Percentiles rank a stretch among this genome's conserved stretches.
phyloP scores from a whole-genome alignment of 371 early-diverging fungal species.

The Enterocytospora artemiae region DNA sequence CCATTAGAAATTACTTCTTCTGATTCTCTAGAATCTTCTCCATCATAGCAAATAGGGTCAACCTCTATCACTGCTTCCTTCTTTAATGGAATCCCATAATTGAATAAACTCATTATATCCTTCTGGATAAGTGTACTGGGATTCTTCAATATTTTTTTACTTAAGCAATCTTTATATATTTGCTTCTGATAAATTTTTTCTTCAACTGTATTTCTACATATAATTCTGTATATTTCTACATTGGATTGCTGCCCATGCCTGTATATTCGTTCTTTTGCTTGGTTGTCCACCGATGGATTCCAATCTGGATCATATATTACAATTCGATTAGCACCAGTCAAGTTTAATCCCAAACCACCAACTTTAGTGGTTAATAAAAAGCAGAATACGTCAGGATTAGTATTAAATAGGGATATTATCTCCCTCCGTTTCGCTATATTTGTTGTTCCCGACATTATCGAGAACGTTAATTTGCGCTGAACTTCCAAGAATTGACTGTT shows the following conservation, averaged over 20 bases:
- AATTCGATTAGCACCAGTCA: conserved; percentile 81
- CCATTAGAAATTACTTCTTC: background rate
- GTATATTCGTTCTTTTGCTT: conserved; percentile 89
- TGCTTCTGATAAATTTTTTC: conserved; percentile 60
- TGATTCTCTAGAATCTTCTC: too few species aligned
- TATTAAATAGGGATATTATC: conserved; percentile 77
- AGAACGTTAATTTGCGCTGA: conserved; percentile 62
- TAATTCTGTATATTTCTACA: conserved; percentile 86
- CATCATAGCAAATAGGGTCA: background rate
- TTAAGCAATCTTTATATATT: conserved; percentile 83
- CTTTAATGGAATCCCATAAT: conserved; percentile 60
- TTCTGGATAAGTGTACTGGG: conserved; percentile 73
- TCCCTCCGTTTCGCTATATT: conserved; percentile 67
- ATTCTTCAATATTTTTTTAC: conserved; percentile 80
- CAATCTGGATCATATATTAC: conserved; percentile 93
- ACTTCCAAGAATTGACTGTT: conserved; percentile 51
- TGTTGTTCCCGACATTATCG: conserved; percentile 86
- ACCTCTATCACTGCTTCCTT: background rate
- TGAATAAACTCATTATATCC: conserved; percentile 68
- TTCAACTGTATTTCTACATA: conserved; percentile 82
- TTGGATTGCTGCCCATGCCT: conserved; percentile 75
- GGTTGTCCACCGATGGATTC: conserved; percentile 90
- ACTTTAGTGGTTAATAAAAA: conserved; percentile 89
- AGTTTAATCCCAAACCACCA: conserved; percentile 84
- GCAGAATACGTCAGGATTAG: conserved; percentile 62